Conservation (phyloP, 1,284 basidiomycete genomes). For the Moesziomyces parantarcticus region DNA sequence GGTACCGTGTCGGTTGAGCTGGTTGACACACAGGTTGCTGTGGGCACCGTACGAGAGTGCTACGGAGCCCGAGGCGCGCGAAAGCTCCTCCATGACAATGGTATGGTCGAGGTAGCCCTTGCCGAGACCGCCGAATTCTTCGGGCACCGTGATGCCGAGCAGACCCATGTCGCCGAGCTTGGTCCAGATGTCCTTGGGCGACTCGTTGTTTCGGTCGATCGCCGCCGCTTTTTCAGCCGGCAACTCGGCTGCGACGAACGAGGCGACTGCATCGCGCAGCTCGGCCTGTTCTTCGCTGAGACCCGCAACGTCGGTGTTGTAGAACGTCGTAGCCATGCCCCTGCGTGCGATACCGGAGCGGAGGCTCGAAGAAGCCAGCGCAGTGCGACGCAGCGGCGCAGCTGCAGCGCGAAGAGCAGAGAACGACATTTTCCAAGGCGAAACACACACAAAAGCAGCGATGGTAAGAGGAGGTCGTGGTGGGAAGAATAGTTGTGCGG, state of each 20-base stretch:
- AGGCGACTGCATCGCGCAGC: constrained; percentile 50
- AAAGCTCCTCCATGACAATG: constrained; percentile 73
- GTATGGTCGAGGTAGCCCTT: constrained; percentile 60
- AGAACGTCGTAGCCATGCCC: constrained; percentile 31
- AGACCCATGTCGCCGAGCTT: constrained; percentile 62
- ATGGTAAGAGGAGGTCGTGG: background rate
- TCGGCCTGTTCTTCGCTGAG: constrained; percentile 48
- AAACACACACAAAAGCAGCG: background rate
- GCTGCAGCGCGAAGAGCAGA: constrained; percentile 8
- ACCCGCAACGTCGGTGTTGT: constrained; percentile 51
- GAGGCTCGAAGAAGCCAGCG: background rate
- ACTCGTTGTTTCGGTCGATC: constrained; percentile 52
- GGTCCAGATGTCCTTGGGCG: constrained; percentile 55
- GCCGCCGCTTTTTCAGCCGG: constrained; percentile 34
- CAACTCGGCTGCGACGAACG: constrained; percentile 46
- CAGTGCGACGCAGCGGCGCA: constrained; percentile 7
- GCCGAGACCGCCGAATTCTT: constrained; percentile 54
- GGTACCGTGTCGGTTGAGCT: constrained; percentile 88
- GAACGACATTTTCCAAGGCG: constrained; percentile 14
- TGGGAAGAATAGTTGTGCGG: background rate
- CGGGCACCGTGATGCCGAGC: constrained; percentile 58
- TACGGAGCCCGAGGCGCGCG: constrained; percentile 86
- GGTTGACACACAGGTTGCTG: constrained; percentile 68
- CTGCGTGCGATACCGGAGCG: background rate
- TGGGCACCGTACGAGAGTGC: constrained; percentile 94